These are phyloP conservation scores for Paramyrothecium sp. DNA, from an alignment of 2,329 filamentous ascomycete genomes.

Conservation along the genomic window DNA sequence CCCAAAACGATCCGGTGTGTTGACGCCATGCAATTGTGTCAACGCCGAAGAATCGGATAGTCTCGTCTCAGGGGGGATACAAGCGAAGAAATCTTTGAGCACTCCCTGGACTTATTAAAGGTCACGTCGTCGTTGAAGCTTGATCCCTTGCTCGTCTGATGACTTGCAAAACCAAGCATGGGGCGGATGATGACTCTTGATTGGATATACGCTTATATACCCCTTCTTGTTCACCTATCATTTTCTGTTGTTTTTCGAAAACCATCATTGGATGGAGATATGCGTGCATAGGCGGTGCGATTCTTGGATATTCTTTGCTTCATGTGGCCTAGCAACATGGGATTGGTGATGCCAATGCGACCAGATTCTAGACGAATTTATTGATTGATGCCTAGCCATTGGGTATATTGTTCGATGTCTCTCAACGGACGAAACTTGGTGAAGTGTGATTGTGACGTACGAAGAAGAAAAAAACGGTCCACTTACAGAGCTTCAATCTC, in stretches of 20 bases:
- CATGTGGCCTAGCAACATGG: too few relatives aligned
- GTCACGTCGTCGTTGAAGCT: too few relatives aligned
- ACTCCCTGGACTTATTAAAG: too few relatives aligned
- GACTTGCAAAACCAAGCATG: neutral
- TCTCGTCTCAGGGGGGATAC: too few relatives aligned
- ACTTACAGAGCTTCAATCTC: conserved; percentile 91
- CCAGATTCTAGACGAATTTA: conserved; percentile 19
- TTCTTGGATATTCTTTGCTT: neutral
- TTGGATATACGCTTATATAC: neutral
- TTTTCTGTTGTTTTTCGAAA: neutral
- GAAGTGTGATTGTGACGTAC: too few relatives aligned
- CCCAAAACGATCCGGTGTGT: neutral
- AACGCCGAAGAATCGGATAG: too few relatives aligned
- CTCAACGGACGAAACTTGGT: too few relatives aligned
- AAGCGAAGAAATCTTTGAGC: too few relatives aligned
- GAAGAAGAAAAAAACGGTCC: too few relatives aligned
- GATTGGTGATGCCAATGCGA: conserved; percentile 3
- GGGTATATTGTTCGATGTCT: too few relatives aligned
- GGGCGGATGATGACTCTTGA: neutral
- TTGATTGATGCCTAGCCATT: neutral
- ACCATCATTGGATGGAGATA: neutral
- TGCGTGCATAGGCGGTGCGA: neutral
- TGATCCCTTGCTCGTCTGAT: too few relatives aligned
- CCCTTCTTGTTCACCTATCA: neutral
- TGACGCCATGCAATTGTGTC: too few relatives aligned